Base-by-base conservation (phyloP, 2,329 filamentous ascomycete species). In the Aspergillus pseudoviridinutans region DNA sequence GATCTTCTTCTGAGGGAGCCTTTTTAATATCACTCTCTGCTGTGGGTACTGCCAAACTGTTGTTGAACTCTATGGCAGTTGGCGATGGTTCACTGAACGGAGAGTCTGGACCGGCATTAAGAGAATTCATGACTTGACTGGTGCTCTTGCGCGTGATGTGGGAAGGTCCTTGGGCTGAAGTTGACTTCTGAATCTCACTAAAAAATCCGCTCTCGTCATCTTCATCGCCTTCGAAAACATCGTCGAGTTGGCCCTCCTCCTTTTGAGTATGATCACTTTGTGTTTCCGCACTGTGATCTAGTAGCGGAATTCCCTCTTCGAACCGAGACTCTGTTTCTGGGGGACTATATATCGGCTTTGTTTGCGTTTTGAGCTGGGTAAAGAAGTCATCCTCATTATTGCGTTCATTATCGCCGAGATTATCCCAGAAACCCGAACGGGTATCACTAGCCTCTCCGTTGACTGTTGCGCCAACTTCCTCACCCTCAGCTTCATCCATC, bases 141-240 rank as follows among this genome's bases (percentile, higher is more conserved):
- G 88, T 91, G 22, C 86, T 88, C 70, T 91, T 91, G 56, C 88
- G 82, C 62, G 86, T 81, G n/a, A 91, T 56, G 49, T 69, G 65
- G 22, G 59, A 44, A 4, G 61, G 56, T 9, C 64, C 61, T 22
- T 64, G 49, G 22, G 60, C 56, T 10, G 53, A 20, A 6, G 61
- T 53, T 5, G 60, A 24, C 25, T 65, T 62, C 41, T 60, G 63
- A 7, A 64, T 54, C 3, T 69, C 67, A 47, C 59, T 71, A 58
- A 78, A 76, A 54, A 77, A 76, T 4, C 64, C 70, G 27, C 66
- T 69, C 8, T 68, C 72, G n/a, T 73, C 72, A 7, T 74, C 66
- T 1, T 67, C 63, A n/a, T 74, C 71, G 27, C 69, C 73, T 60
- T 49, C 77, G 73, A 64, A 82, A 7, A 73, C 58, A 28, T 71